Conservation (phyloP, 2,329 filamentous ascomycete genomes). For the Cladorrhinum sp. region DNA sequence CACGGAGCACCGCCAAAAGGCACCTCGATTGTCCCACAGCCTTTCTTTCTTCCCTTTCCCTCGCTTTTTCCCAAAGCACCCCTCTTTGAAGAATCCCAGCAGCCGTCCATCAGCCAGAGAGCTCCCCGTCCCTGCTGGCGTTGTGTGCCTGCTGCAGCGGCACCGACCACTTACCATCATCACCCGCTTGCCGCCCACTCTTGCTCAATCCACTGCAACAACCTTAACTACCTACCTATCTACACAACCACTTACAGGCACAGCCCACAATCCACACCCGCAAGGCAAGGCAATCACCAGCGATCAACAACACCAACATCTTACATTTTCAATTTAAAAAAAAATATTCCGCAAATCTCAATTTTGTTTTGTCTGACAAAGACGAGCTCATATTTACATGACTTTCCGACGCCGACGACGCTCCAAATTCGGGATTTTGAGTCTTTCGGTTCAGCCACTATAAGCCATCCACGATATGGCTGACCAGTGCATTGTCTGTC, state of each 20-base stretch:
- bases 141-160: background rate
- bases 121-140: no score
- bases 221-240: background rate
- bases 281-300: background rate
- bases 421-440: conserved; percentile 34
- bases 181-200: background rate
- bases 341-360: background rate
- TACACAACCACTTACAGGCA: conserved; percentile 3
- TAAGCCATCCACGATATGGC: conserved; percentile 43
- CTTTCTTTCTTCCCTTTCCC: conserved; percentile 22
- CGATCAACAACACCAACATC: background rate
- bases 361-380: background rate
- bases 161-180: background rate
- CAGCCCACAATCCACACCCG: background rate
- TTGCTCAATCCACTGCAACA: background rate
- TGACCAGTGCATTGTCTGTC: conserved; percentile 69
- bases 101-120: conserved; percentile 10
- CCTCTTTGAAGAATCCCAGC: conserved; percentile 12
- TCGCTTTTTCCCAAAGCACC: conserved; percentile 7
- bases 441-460: conserved; percentile 30
- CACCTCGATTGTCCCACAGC: conserved; percentile 17
- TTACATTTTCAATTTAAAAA: background rate
- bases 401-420: conserved; percentile 42
- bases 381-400: conserved; percentile 43
- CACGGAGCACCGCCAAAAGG: conserved; percentile 21